These are phyloP conservation scores for Venturia oleaginea DNA, from an alignment of 2,329 filamentous ascomycete species.

Conservation along the genomic window DNA sequence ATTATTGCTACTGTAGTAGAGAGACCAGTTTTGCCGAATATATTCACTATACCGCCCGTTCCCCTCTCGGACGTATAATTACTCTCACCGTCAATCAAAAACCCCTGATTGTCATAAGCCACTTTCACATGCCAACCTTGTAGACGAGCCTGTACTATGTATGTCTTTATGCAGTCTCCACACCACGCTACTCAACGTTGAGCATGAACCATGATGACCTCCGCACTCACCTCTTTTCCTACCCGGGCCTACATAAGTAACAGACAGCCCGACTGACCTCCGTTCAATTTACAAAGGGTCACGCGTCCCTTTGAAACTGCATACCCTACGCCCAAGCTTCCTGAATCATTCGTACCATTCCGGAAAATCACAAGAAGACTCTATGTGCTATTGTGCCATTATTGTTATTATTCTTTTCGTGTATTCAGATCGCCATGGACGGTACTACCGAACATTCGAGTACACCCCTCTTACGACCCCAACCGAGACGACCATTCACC, in stretches of 20 bases:
- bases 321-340: neutral
- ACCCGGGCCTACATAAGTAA: neutral
- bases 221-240: neutral
- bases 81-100: neutral
- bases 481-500: conserved; percentile 28
- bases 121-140: conserved; percentile 1
- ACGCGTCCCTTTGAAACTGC: neutral
- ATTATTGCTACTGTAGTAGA: no score
- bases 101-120: neutral
- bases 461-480: conserved; percentile 30
- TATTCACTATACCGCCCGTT: neutral
- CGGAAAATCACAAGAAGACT: neutral
- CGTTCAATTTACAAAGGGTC: neutral
- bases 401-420: neutral
- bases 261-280: neutral
- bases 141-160: neutral
- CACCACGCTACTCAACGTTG: neutral
- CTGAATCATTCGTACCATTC: neutral
- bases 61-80: neutral
- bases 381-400: neutral
- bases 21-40: neutral
- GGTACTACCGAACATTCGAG: conserved; percentile 3
- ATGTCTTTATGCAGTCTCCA: neutral
- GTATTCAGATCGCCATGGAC: neutral
- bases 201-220: neutral